Percentiles rank a stretch among this genome's conserved stretches.
Evolutionary conservation across 1,284 basidiomycete species (phyloP).

Genomic region (Bjerkandera adusta): DNA sequence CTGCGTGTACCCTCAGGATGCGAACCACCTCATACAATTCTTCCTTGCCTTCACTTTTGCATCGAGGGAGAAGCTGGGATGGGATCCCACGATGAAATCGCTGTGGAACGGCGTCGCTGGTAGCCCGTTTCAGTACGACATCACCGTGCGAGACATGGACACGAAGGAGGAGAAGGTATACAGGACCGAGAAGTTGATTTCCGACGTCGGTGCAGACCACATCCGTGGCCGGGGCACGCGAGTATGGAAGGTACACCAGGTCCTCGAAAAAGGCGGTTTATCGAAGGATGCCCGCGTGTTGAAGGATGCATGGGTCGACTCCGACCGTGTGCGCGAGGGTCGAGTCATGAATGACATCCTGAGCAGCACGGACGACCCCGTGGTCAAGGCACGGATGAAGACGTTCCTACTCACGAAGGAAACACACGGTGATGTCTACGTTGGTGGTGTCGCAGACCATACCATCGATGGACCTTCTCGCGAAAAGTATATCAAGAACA

Average conservation of each 20-base stretch:
- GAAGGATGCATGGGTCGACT: constrained; percentile 2
- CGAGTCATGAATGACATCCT: no score
- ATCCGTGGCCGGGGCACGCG: not conserved
- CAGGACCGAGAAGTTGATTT: not conserved
- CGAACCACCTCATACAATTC: not conserved
- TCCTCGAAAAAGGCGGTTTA: not conserved
- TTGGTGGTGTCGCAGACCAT: no score
- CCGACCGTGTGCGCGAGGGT: not conserved
- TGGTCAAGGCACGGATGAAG: no score
- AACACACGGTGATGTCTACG: no score
- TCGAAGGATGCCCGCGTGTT: not conserved
- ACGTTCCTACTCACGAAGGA: no score
- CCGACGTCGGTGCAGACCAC: not conserved
- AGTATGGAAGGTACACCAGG: not conserved
- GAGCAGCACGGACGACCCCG: no score
- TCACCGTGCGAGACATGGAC: not conserved
- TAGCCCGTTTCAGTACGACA: not conserved
- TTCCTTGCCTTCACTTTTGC: constrained; percentile 5
- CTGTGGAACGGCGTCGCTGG: no score
- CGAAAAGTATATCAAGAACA: no score
- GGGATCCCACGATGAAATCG: constrained; percentile 8
- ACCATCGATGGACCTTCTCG: no score
- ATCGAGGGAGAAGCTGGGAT: not conserved
- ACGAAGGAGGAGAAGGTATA: not conserved
- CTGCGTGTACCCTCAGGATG: not conserved